Percentiles rank a stretch among this genome's conserved stretches.
phyloP scores from a whole-genome alignment of 176 grass and related monocot species.

The Dendrocalamus sinicus region DNA sequence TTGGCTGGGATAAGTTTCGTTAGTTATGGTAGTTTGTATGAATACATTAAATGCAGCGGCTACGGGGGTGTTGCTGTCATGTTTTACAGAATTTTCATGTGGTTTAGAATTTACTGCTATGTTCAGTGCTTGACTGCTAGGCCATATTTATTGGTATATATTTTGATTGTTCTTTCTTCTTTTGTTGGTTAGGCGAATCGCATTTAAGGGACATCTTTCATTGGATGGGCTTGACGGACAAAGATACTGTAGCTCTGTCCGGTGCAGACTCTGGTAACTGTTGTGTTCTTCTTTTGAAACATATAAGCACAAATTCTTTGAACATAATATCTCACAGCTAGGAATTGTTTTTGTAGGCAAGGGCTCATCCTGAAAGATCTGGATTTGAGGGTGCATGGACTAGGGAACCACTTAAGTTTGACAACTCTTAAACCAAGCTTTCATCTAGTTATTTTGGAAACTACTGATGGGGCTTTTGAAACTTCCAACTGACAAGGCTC shows the following conservation, averaged over 20 bases:
- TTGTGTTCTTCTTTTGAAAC: background rate
- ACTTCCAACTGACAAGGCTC: constrained; percentile 80
- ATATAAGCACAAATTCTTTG: background rate
- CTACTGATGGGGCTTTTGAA: constrained; percentile 63
- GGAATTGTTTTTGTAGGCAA: constrained; percentile 62
- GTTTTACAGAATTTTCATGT: background rate
- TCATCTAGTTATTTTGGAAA: background rate
- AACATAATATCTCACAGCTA: background rate
- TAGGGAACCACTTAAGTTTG: constrained; percentile 88
- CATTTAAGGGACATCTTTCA: constrained; percentile 93
- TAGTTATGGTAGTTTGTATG: too few relatives aligned
- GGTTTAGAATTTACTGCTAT: too few relatives aligned
- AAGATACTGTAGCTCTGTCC: constrained; percentile 91
- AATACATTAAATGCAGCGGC: too few relatives aligned
- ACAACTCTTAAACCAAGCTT: constrained; percentile 65
- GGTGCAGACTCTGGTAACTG: constrained; percentile 86
- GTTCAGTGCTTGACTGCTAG: too few relatives aligned
- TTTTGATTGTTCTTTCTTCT: constrained; percentile 3
- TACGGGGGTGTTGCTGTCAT: too few relatives aligned
- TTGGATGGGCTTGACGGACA: constrained; percentile 84
- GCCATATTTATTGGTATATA: background rate
- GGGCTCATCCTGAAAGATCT: constrained; percentile 84
- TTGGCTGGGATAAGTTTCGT: too few relatives aligned
- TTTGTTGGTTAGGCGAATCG: constrained; percentile 55
- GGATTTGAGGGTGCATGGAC: constrained; percentile 93